These are phyloP conservation scores for Calonectria ilicicola DNA, from an alignment of 2,329 filamentous ascomycete species.

Conservation along the genomic window DNA sequence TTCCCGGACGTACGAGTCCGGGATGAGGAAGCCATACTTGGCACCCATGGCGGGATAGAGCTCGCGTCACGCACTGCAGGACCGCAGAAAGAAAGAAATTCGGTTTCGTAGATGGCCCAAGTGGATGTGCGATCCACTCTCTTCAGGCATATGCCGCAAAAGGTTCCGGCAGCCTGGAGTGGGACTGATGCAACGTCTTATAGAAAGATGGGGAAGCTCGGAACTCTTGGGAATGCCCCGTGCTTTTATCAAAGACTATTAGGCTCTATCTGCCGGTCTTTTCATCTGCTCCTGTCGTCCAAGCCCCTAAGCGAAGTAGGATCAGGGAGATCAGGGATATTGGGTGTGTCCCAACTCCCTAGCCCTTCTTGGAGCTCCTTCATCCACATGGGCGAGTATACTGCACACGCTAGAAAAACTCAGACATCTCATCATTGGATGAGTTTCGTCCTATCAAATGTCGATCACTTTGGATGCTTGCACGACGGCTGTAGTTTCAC, in stretches of 20 bases:
- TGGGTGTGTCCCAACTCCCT: background rate
- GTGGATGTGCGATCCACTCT: background rate
- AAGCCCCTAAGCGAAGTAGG: background rate
- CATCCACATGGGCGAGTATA: background rate
- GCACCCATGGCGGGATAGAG: slow-evolving; percentile 12
- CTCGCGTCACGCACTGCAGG: too few relatives aligned
- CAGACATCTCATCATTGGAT: background rate
- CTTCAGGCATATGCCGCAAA: background rate
- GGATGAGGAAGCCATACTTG: slow-evolving; percentile 38
- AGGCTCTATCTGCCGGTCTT: background rate
- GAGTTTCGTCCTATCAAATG: background rate
- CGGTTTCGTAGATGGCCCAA: background rate
- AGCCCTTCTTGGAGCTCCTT: background rate
- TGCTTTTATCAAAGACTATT: background rate
- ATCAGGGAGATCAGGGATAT: background rate
- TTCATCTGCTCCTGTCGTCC: background rate
- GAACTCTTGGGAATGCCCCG: background rate
- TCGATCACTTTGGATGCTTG: background rate
- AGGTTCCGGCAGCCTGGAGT: background rate
- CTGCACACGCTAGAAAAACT: background rate
- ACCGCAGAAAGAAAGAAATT: too few relatives aligned
- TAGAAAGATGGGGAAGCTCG: background rate
- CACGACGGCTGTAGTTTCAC: background rate
- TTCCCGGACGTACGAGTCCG: slow-evolving; percentile 38
- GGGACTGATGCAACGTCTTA: slow-evolving; percentile 2